phyloP scores from a whole-genome alignment of 768 basidiomycete species.

The Strobilomyces echinocephalus region DNA sequence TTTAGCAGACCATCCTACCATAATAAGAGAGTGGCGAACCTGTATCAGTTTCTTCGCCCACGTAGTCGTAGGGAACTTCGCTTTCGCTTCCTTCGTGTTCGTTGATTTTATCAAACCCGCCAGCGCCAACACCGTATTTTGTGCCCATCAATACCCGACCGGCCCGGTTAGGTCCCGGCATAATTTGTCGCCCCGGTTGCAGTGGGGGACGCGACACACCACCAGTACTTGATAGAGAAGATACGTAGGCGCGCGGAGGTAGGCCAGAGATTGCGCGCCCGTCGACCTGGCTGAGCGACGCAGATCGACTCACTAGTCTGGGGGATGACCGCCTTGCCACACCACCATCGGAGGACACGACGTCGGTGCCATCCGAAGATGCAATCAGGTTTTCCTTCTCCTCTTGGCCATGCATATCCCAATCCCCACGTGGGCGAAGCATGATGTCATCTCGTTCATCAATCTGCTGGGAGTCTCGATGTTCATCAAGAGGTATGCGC shows the following conservation, averaged over 20 bases:
- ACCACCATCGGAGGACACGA: constrained; percentile 22
- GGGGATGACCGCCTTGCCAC: constrained; percentile 24
- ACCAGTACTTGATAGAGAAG: constrained; percentile 24
- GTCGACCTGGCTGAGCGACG: constrained; percentile 32
- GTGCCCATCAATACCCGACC: constrained; percentile 46
- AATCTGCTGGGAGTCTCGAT: constrained; percentile 27
- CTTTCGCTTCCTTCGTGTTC: constrained; percentile 41
- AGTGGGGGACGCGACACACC: constrained; percentile 40
- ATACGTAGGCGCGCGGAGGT: constrained; percentile 30
- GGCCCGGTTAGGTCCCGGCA: constrained; percentile 42
- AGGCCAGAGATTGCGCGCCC: constrained; percentile 31
- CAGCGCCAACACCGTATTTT: constrained; percentile 28
- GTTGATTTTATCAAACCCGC: constrained; percentile 46
- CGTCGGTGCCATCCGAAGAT: constrained; percentile 23
- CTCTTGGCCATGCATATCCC: constrained; percentile 29
- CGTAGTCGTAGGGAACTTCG: constrained; percentile 31
- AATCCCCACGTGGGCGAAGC: constrained; percentile 27
- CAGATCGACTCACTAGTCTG: constrained; percentile 27
- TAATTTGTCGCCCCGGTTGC: constrained; percentile 39
- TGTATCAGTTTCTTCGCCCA: constrained; percentile 38
- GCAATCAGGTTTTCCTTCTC: constrained; percentile 39
- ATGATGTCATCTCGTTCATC: constrained; percentile 35
- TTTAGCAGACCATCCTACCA: constrained; percentile 15
- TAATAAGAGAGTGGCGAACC: constrained; percentile 26
- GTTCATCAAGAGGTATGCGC: constrained; percentile 36